Evolutionary conservation across 1,284 basidiomycete genomes (phyloP), one percentile per base, ranked within the genome.

Genomic region (Cutaneotrichosporon cutaneum): DNA sequence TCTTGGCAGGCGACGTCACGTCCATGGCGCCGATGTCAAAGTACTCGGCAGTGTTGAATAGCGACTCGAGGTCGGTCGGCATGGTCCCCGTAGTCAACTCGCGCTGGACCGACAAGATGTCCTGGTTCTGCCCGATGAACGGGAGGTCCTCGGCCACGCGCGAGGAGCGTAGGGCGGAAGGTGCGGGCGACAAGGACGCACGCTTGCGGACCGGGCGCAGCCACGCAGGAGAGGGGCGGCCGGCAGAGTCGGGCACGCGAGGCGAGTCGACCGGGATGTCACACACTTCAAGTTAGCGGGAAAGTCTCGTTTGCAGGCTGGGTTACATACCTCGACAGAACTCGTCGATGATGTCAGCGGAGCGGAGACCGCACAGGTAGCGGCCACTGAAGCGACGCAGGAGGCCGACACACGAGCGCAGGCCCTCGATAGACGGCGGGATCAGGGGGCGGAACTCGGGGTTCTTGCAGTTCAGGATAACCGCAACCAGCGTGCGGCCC

Each of bases 341-440:
- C 75, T 94, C 92, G 76, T 94, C 91, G 83, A 94, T 88, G 42
- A 94, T 84, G 78, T 94, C 92, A 47, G 91, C 90, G 53, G 89
- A 91, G 52, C 92, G 83, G 56, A 92, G 84, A 2, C 92, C 92
- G 72, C 91, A 93, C 21, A 93, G 85, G 79, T 78, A 79, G 50
- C 77, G 64, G 11, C 77, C 77, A 53, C 74, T 77, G 60, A 80
- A 79, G 45, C 79, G 68, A 47, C 90, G 81, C 62, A 94, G 77
- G 16, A 94, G 81, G 2, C 88, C 88, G 11, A 94, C 89, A 69
- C 90, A 94, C 1, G 90, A 91, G 44, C 90, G 84, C 53, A 94
- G 81, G 0, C 89, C 90, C 60, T 94, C 90, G 58, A 94, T 84
- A 8, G 89, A 87, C 33, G 89, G 85, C 14, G 89, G 84, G 56